Conservation (phyloP, 257 asterid genomes). For the Primulina huaijiensis region DNA sequence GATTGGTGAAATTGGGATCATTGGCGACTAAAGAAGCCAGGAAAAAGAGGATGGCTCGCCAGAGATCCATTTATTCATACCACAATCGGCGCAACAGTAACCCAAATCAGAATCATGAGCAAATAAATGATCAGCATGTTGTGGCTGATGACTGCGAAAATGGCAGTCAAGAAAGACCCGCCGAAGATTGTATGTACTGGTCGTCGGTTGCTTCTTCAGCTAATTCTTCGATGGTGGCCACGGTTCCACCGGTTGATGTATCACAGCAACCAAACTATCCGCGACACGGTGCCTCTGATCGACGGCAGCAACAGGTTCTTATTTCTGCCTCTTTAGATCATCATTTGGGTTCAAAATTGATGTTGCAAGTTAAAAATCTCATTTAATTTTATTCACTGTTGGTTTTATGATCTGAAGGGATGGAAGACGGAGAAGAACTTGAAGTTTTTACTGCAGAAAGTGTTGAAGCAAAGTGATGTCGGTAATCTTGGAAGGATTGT, state of each 20-base stretch:
- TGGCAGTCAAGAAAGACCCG: constrained; percentile 21
- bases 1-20: constrained; percentile 49
- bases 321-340: neutral
- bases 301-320: constrained; percentile 48
- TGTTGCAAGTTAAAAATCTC: neutral
- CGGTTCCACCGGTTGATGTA: constrained; percentile 28
- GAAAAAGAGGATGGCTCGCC: constrained; percentile 94
- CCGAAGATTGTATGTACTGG: constrained; percentile 56
- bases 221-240: constrained; percentile 17
- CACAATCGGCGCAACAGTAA: constrained; percentile 39
- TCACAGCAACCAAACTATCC: constrained; percentile 38
- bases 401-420: constrained; percentile 30
- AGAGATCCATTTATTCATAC: constrained; percentile 44
- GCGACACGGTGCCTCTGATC: constrained; percentile 34
- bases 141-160: constrained; percentile 26
- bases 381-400: neutral
- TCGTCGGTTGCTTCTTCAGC: constrained; percentile 27
- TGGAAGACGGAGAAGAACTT: constrained; percentile 72
- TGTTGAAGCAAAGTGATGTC: constrained; percentile 95
- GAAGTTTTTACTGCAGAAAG: constrained; percentile 91
- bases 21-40: constrained; percentile 87
- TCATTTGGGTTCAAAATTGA: neutral
- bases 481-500: constrained; percentile 95
- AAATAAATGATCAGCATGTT: constrained; percentile 25
- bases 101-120: constrained; percentile 32